Evolutionary conservation across 1,139 yeast species (phyloP).

Genomic region (Keqinozyma sinolaborantium): DNA sequence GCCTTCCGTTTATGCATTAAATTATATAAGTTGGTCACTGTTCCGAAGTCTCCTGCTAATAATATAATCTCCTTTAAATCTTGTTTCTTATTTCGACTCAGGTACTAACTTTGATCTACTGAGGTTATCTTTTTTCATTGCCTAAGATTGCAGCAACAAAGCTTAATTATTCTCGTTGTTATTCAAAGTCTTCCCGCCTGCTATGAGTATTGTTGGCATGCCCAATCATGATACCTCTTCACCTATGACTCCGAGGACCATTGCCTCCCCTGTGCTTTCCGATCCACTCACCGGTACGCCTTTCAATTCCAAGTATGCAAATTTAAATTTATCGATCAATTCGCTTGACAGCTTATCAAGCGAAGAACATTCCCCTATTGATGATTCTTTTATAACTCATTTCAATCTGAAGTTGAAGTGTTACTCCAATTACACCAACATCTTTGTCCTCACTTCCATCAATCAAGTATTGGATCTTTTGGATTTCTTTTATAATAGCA

Average conservation of each 20-base stretch:
- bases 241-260: background rate
- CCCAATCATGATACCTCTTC: background rate
- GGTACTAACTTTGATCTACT: background rate
- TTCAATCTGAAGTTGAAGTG: slow-evolving; percentile 12
- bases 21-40: too few species aligned
- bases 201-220: background rate
- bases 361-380: background rate
- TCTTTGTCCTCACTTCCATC: slow-evolving; percentile 10
- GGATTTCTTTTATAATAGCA: slow-evolving; percentile 21
- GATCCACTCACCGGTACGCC: background rate
- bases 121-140: background rate
- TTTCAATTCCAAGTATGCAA: background rate
- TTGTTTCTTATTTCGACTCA: background rate
- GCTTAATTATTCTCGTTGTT: too few species aligned
- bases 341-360: background rate
- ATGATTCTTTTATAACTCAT: slow-evolving; percentile 1
- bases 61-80: too few species aligned
- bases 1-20: too few species aligned
- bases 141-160: background rate
- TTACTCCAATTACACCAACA: slow-evolving; percentile 5
- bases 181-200: too few species aligned
- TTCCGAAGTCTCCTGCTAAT: too few species aligned
- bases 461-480: slow-evolving; percentile 17
- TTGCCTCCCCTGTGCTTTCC: background rate
- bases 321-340: slow-evolving; percentile 1